Conservation (phyloP, 2,329 filamentous ascomycete genomes). For the Colletotrichum tamarilloi region DNA sequence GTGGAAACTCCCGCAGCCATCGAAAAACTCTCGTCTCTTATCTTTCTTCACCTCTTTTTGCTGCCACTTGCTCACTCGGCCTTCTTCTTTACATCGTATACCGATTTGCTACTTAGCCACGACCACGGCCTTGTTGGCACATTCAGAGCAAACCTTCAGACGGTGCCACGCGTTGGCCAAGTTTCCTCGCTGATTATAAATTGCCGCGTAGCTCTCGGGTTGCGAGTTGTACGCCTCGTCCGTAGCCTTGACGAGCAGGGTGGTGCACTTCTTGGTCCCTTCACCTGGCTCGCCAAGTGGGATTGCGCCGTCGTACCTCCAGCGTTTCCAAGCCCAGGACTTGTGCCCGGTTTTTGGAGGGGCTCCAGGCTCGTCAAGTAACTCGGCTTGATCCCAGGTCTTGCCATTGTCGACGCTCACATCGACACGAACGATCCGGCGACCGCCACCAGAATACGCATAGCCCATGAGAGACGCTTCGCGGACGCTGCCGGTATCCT, state of each 20-base stretch:
- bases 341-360: conserved; percentile 52
- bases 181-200: conserved; percentile 74
- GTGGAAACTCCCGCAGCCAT: neutral
- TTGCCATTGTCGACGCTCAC: conserved; percentile 71
- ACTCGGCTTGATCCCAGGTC: conserved; percentile 72
- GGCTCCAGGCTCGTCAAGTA: conserved; percentile 61
- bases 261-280: conserved; percentile 54
- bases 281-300: conserved; percentile 44
- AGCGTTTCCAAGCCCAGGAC: conserved; percentile 73
- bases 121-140: conserved; percentile 33
- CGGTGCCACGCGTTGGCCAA: conserved; percentile 76
- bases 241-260: conserved; percentile 72
- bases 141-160: conserved; percentile 53
- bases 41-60: neutral
- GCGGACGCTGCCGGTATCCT: neutral
- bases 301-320: conserved; percentile 66
- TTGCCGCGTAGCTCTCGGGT: conserved; percentile 68
- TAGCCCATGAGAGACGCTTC: conserved; percentile 66
- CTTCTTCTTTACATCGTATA: neutral
- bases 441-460: conserved; percentile 75
- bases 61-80: neutral
- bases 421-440: conserved; percentile 75
- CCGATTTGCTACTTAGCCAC: neutral
- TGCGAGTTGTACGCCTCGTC: conserved; percentile 76
- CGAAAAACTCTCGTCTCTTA: neutral